phyloP scores from a whole-genome alignment of 169 alveolate species.

The Besnoitia besnoiti region DNA sequence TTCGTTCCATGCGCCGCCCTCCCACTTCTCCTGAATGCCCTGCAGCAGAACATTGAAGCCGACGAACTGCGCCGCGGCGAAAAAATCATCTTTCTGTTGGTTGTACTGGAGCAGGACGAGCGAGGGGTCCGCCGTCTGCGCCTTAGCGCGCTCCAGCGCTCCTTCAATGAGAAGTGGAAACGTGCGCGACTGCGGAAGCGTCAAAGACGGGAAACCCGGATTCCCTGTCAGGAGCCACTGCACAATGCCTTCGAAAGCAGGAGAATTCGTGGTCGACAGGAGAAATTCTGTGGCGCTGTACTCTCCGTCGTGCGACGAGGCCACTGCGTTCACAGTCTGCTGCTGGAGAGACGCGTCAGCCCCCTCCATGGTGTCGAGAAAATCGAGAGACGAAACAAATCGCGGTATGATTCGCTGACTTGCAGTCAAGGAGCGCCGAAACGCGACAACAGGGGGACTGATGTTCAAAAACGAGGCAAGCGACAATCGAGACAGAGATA shows the following conservation, averaged over 20 bases:
- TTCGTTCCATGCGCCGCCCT: constrained; percentile 8
- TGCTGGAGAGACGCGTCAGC: constrained; percentile 28
- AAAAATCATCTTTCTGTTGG: constrained; percentile 3
- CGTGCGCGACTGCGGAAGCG: background rate
- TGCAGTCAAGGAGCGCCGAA: no score
- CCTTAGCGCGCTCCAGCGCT: background rate
- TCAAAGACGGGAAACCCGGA: background rate
- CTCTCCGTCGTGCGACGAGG: constrained; percentile 16
- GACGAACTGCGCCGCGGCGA: constrained; percentile 30
- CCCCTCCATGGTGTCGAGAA: background rate
- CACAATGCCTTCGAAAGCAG: constrained; percentile 24
- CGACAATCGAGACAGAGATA: no score
- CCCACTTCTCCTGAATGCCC: constrained; percentile 25
- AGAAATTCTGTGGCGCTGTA: constrained; percentile 27
- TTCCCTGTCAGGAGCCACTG: constrained; percentile 19
- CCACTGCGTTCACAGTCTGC: constrained; percentile 39
- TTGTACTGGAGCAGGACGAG: background rate
- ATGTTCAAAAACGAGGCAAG: no score
- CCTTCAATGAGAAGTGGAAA: constrained; percentile 22
- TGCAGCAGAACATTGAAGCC: constrained; percentile 30
- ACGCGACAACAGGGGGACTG: no score
- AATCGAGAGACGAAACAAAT: background rate
- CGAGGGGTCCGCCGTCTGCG: constrained; percentile 11
- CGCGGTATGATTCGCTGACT: no score
- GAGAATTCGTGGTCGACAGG: background rate